Percentiles rank a stretch among this genome's conserved stretches.
phyloP scores from a whole-genome alignment of 352 stramenopile species.

The Pilasporangium apinafurcum region DNA sequence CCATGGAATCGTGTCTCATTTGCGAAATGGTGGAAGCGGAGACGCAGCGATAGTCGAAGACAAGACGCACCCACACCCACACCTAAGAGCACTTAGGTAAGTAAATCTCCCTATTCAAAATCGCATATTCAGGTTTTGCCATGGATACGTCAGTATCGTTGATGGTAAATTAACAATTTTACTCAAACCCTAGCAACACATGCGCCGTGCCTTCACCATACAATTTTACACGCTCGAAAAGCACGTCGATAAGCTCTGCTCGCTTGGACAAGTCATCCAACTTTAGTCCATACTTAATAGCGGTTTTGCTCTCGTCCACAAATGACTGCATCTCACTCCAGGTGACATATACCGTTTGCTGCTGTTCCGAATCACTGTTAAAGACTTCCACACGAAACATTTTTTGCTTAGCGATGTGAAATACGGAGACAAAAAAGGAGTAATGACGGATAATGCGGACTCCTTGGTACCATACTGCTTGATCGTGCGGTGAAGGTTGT shows the following conservation, averaged over 20 bases:
- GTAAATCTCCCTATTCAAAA: no score
- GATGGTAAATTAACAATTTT: slow-evolving; percentile 8
- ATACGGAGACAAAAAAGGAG: slow-evolving; percentile 71
- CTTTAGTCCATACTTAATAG: slow-evolving; percentile 6
- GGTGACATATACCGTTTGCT: slow-evolving; percentile 72
- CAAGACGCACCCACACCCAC: slow-evolving; percentile 5
- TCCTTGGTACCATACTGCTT: slow-evolving; percentile 69
- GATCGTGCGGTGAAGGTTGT: slow-evolving; percentile 20
- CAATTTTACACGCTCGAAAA: slow-evolving; percentile 58
- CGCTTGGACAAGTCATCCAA: slow-evolving; percentile 21
- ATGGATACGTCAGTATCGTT: neutral
- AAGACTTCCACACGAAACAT: slow-evolving; percentile 73
- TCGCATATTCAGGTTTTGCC: no score
- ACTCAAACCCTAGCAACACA: slow-evolving; percentile 62
- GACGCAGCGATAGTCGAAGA: slow-evolving; percentile 15
- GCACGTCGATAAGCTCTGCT: slow-evolving; percentile 40
- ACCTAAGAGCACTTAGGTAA: neutral
- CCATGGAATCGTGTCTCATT: slow-evolving; percentile 74
- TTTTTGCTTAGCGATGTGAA: slow-evolving; percentile 51
- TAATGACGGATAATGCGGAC: slow-evolving; percentile 50
- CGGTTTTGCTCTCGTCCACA: slow-evolving; percentile 39
- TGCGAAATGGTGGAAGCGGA: slow-evolving; percentile 70
- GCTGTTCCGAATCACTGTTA: slow-evolving; percentile 72
- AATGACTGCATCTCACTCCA: slow-evolving; percentile 51
- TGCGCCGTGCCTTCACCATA: slow-evolving; percentile 41